Percentiles rank a stretch among this genome's conserved stretches.
Conservation (phyloP, 2,329 filamentous ascomycete genomes). For the Alternaria metachromatica region DNA sequence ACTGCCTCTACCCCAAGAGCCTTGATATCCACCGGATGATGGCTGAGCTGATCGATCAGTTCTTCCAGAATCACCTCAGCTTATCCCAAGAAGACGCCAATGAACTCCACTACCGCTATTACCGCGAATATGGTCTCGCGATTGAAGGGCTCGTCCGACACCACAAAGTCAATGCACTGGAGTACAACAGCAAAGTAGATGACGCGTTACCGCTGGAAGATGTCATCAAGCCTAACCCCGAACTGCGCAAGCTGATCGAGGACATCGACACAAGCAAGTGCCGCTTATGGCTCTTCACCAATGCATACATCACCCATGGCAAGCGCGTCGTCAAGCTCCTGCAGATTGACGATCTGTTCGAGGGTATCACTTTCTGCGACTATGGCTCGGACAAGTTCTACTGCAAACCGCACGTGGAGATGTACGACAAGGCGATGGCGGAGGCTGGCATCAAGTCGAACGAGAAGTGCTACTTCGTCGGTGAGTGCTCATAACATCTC, state of each 20-base stretch:
- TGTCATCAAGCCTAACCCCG: constrained; percentile 79
- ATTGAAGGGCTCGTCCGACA: constrained; percentile 93
- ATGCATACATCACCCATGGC: constrained; percentile 90
- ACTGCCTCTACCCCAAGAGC: constrained; percentile 91
- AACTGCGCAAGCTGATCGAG: constrained; percentile 76
- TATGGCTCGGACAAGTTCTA: constrained; percentile 76
- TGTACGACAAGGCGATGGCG: constrained; percentile 88
- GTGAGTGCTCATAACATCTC: constrained; percentile 59
- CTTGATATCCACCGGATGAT: constrained; percentile 87
- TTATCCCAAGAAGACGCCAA: constrained; percentile 80
- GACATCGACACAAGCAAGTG: constrained; percentile 86
- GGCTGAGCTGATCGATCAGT: constrained; percentile 78
- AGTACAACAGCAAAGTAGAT: constrained; percentile 94
- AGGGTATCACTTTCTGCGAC: constrained; percentile 94
- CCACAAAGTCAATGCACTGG: constrained; percentile 92
- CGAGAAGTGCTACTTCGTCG: constrained; percentile 89
- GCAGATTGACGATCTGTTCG: constrained; percentile 85
- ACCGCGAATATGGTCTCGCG: constrained; percentile 93
- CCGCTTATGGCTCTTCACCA: constrained; percentile 92
- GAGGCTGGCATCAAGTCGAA: constrained; percentile 75
- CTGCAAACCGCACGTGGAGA: constrained; percentile 84
- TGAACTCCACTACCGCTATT: constrained; percentile 88
- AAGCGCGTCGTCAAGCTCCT: constrained; percentile 81
- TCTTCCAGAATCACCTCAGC: constrained; percentile 73
- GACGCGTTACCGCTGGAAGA: constrained; percentile 88